Base-by-base conservation (phyloP, 2,329 filamentous ascomycete genomes). In the Hypoxylon sp. region DNA sequence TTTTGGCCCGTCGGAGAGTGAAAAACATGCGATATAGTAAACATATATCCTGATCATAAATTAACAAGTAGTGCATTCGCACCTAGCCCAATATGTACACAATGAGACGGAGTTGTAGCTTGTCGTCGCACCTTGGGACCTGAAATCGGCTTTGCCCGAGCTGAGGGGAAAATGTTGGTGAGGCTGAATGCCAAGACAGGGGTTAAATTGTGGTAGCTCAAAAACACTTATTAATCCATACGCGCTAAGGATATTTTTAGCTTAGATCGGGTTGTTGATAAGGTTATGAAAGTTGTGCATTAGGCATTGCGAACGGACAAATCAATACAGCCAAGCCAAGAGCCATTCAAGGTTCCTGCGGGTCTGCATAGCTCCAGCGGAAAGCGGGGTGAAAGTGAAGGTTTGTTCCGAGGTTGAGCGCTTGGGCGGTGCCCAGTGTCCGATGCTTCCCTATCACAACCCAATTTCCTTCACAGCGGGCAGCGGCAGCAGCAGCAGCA, bases 271-370 rank as follows among this genome's bases (percentile, higher is more conserved):
- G 47, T 37, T n/a, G 13, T 53, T 46, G 57, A 60, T 60, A 52
- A 58, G 57, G n/a, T 65, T 65, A 60, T 65, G 62, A 54, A 65
- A 65, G 31, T 64, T 64, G 61, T 64, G 61, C 61, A 60, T 52
- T 46, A 27, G 37, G 35, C 47, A 19, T 39, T 4, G 17, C 32
- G 42, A 50, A 21, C 44, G 56, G 31, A 46, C 47, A 60, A 60
- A 60, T 60, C 24, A 51, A 60, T n/a, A 32, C 11, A 35, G 27
- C 47, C 56, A 44, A 35, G 27, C 47, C 56, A 44, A 55, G 52
- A 29, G 19, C 39, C 8, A 19, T 46, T 47, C 39, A 47, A 56
- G 53, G 39, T 56, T 47, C 39, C 53, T 27, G 53, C 27, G 24
- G 7, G 31, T 46, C 47, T 51, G 35, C 47, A 53, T 44, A 52